Evolutionary conservation across 345 rosid species (phyloP), one percentile per base, ranked within the genome.

Genomic region (Noccaea caerulescens): DNA sequence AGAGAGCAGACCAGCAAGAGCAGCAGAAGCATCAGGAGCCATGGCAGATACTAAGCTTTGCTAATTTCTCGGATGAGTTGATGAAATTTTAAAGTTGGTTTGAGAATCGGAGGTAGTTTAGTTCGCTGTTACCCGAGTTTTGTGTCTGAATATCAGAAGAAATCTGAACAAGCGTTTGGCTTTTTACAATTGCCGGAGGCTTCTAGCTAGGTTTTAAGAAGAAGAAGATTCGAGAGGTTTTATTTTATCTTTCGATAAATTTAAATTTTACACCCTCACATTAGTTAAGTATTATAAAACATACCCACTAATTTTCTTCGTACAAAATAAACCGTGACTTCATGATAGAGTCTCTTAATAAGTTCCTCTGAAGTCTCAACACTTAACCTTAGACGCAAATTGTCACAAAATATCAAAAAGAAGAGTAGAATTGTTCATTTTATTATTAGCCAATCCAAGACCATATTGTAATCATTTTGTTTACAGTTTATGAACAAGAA

Each of bases 1-100:
- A 78, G 67, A 64, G 58, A 49, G 34, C 25, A 61, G 18, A 90
- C 98, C 97, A 76, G 88, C 89, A 63, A 90, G 92, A 23, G 98
- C 96, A 63, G 80, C 74, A 75, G 97, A 76, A 70, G 93, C 98
- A 63, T 90, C 93, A 18, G 85, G 69, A 25, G 92, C 90, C 98
- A 93, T 92, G 61, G 63, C 8, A 33, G 72, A 65, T 30, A 64
- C 77, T 37, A 23, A 63, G 43, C 13, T 66, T 33, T 1, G 30
- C 30, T 27, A 27, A 27, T 2, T 3, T 43, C 12, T 65, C 37
- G 0, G 68, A 58, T 5, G 34, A 51, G 32, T 25, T 66, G 43
- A 25, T 8, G 49, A 51, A 67, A 43, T 56, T 67, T 58, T 2
- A 42, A 51, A 58, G 41, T 67, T 10, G n/a, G 32, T 58, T 33